Evolutionary conservation across 352 stramenopile genomes (phyloP), one percentile per base, ranked within the genome.

Genomic region (Globisporangium echinulatum): DNA sequence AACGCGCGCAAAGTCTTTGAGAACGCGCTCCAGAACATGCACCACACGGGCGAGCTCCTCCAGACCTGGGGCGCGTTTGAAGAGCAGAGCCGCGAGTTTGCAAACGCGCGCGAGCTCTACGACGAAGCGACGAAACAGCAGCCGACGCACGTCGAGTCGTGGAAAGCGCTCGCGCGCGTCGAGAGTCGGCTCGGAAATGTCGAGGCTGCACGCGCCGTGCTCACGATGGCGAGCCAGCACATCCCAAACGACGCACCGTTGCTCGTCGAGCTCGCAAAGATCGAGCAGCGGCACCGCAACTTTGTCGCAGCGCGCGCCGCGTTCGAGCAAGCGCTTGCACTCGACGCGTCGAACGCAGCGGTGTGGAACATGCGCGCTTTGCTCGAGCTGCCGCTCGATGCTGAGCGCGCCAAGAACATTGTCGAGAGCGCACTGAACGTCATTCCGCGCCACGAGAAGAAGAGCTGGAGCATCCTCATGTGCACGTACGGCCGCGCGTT

Each of bases 311-410:
- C 85, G 15, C 83, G 85, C 1, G 56, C 66, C 1, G 82, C 83
- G 42, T 85, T 79, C 37, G 79, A 92, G 64, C 83, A 86, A 49
- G 85, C 82, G n/a, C 70, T 95, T 5, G 77, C 83, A 59, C 61
- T 95, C 46, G 80, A 93, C 61, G 62, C 68, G 47, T 79, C 77
- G 5, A 69, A 80, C 39, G 82, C 82, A 2, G 71, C 79, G 15
- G 70, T 88, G 46, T 95, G 85, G 85, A 95, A 95, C 66, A 68
- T 95, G 66, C 82, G 85, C 3, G 85, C 85, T 4, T 49, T 93
- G 49, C 36, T 95, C 17, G 85, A 95, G 64, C 61, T 95, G 57
- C 63, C 73, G 33, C 19, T 85, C 19, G 69, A 93, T 55, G 67
- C 82, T 1, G 77, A 86, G 50, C 79, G 81, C 33, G 72, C 83